Evolutionary conservation across 768 basidiomycete genomes (phyloP).

Genomic region (Leccinum broughii): DNA sequence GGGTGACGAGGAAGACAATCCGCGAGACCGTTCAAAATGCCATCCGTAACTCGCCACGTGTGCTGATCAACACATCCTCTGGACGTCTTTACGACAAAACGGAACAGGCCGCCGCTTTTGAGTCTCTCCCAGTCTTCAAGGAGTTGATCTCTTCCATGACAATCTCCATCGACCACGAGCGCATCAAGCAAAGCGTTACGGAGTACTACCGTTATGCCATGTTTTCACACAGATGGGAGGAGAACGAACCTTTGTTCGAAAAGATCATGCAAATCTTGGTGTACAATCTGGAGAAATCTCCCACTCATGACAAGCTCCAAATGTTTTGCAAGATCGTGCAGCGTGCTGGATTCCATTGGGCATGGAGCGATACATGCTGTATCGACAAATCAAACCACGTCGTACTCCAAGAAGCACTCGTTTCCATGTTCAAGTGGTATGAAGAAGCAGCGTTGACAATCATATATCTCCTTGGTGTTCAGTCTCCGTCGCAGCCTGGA

Average conservation of each 20-base stretch:
- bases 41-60: background rate
- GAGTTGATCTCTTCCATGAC: background rate
- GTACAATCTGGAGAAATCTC: background rate
- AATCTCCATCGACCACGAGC: background rate
- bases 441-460: background rate
- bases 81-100: background rate
- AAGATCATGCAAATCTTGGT: background rate
- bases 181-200: background rate
- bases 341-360: background rate
- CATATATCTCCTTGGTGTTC: background rate
- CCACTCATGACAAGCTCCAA: background rate
- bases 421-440: background rate
- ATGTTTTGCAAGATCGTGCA: background rate
- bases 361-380: background rate
- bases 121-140: background rate
- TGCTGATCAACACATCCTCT: background rate
- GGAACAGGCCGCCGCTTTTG: background rate
- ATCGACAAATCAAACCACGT: background rate
- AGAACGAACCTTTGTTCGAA: background rate
- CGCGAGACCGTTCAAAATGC: background rate
- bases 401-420: background rate
- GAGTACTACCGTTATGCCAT: background rate
- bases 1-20: background rate
- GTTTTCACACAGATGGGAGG: background rate
- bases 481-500: background rate